Evolutionary conservation across 768 basidiomycete species (phyloP).

Genomic region (Neoboletus magnificus): DNA sequence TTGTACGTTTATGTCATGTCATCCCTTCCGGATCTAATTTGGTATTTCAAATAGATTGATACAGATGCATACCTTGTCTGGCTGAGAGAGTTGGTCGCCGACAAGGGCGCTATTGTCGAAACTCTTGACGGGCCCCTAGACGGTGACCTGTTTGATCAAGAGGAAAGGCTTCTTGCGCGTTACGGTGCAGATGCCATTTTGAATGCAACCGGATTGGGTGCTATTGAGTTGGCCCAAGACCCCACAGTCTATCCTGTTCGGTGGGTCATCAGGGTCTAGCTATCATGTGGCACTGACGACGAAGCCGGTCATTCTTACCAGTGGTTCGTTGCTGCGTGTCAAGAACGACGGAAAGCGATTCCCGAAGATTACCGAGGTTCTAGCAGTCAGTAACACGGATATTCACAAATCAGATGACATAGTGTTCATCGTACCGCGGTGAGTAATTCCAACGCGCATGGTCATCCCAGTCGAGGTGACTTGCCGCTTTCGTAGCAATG

Average conservation of each 20-base stretch:
- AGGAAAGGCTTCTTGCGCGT: background rate
- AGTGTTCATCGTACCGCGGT: background rate
- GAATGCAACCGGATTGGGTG: background rate
- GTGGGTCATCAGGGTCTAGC: background rate
- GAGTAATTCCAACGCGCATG: background rate
- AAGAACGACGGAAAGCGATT: background rate
- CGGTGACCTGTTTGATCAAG: background rate
- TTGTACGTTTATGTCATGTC: background rate
- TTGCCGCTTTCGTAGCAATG: background rate
- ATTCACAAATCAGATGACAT: background rate
- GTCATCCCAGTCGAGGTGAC: background rate
- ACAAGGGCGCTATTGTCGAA: background rate
- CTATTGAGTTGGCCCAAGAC: background rate
- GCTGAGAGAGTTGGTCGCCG: background rate
- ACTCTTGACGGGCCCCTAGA: background rate
- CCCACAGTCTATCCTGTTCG: background rate
- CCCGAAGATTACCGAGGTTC: background rate
- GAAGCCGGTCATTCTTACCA: background rate
- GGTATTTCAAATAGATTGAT: background rate
- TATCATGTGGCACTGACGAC: background rate
- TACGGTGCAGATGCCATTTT: background rate
- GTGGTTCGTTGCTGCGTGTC: background rate
- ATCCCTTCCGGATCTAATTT: background rate
- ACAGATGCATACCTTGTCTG: background rate
- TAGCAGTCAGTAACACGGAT: background rate